These are phyloP conservation scores for Priceomyces fermenticarens DNA, from an alignment of 805 yeast species.

Conservation along the genomic window DNA sequence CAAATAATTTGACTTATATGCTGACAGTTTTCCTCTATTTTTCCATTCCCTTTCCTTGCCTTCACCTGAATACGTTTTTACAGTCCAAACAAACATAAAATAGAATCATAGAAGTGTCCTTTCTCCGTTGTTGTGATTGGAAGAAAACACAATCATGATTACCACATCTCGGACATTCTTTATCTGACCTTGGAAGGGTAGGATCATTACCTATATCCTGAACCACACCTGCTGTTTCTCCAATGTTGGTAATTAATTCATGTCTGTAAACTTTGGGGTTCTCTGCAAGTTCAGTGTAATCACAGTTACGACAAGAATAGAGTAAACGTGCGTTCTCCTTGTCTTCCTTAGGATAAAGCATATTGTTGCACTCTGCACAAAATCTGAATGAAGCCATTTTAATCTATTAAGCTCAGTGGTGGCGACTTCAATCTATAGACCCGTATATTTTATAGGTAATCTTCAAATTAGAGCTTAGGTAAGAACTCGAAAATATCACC, in stretches of 20 bases:
- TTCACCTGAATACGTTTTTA: slow-evolving; percentile 60
- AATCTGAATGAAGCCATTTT: slow-evolving; percentile 89
- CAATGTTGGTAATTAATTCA: slow-evolving; percentile 87
- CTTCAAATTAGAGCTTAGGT: slow-evolving; percentile 7
- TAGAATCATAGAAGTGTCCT: slow-evolving; percentile 92
- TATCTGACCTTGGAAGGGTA: slow-evolving; percentile 94
- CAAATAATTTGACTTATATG: no score
- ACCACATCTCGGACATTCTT: slow-evolving; percentile 87
- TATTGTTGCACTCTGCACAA: slow-evolving; percentile 95
- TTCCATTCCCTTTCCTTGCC: no score
- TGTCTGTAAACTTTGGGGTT: slow-evolving; percentile 87
- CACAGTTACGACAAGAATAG: slow-evolving; percentile 92
- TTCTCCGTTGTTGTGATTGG: slow-evolving; percentile 92
- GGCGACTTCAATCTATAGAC: not conserved
- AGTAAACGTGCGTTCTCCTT: slow-evolving; percentile 70
- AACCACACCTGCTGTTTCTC: slow-evolving; percentile 95
- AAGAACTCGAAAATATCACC: slow-evolving; percentile 1
- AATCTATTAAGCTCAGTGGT: not conserved
- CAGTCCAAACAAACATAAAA: slow-evolving; percentile 91
- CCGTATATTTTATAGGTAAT: not conserved
- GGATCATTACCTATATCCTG: slow-evolving; percentile 96
- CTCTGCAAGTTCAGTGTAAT: slow-evolving; percentile 88
- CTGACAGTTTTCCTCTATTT: no score
- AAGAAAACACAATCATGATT: slow-evolving; percentile 91
- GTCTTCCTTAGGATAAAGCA: slow-evolving; percentile 97